A percentile compares a stretch with the other conserved stretches of the same genome.
Evolutionary conservation across 192 early-diverging fungal genomes (phyloP).

Genomic region (Neocallimastix lanati): DNA sequence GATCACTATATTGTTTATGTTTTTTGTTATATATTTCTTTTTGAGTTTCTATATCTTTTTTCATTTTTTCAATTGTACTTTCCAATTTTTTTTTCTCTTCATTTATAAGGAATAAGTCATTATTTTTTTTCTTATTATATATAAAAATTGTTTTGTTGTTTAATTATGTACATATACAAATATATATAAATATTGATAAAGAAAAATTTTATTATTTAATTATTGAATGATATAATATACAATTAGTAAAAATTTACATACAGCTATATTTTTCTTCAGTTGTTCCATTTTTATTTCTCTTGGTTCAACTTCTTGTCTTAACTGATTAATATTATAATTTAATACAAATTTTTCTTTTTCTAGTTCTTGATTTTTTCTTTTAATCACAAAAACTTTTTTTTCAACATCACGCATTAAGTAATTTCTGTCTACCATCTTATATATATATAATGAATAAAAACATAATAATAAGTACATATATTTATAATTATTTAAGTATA

Average conservation of each 20-base stretch:
- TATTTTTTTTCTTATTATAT: neutral
- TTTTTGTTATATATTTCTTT: neutral
- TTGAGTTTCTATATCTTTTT: neutral
- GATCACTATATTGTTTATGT: neutral
- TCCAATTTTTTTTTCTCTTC: neutral
- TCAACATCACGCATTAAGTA: slow-evolving; percentile 36
- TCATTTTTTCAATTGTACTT: neutral
- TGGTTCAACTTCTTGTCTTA: slow-evolving; percentile 33
- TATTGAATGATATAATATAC: neutral
- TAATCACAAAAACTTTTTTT: slow-evolving; percentile 31
- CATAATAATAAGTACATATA: neutral
- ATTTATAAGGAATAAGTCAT: neutral
- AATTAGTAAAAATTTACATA: neutral
- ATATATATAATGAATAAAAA: neutral
- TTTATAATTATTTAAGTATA: too few relatives aligned
- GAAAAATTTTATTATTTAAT: too few relatives aligned
- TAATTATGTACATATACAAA: too few relatives aligned
- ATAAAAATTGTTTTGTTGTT: neutral
- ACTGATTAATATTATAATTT: slow-evolving; percentile 33
- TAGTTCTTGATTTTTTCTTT: slow-evolving; percentile 38
- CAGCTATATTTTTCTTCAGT: slow-evolving; percentile 7
- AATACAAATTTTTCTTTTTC: slow-evolving; percentile 45
- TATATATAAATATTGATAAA: too few relatives aligned
- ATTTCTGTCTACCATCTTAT: slow-evolving; percentile 30
- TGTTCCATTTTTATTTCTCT: slow-evolving; percentile 26